phyloP scores from a whole-genome alignment of 2,329 filamentous ascomycete genomes.

The Xylaria polymorpha region DNA sequence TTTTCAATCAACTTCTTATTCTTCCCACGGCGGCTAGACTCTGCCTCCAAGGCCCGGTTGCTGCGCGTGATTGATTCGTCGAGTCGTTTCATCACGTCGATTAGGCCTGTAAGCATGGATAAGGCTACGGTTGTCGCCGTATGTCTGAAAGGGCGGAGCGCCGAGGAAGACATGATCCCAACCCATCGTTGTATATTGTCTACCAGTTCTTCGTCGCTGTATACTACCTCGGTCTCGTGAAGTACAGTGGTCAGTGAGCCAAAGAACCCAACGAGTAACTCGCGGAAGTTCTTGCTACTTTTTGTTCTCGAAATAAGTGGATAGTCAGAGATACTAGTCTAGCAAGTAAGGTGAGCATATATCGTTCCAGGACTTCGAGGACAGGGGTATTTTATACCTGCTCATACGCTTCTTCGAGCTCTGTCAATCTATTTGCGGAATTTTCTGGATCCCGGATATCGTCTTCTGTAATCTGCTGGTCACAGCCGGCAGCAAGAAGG shows the following conservation, averaged over 20 bases:
- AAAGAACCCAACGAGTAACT: conserved; percentile 83
- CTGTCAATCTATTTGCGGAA: conserved; percentile 78
- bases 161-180: conserved; percentile 87
- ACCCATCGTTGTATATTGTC: conserved; percentile 94
- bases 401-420: conserved; percentile 90
- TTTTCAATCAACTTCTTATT: conserved; percentile 83
- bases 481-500: conserved; percentile 80
- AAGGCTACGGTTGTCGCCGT: conserved; percentile 89
- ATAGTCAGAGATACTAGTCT: conserved; percentile 80
- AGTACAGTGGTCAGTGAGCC: conserved; percentile 78
- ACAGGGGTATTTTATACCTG: conserved; percentile 65
- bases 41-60: conserved; percentile 81
- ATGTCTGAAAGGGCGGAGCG: conserved; percentile 89
- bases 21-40: conserved; percentile 75
- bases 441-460: conserved; percentile 93
- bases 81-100: conserved; percentile 76
- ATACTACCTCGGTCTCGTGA: conserved; percentile 84
- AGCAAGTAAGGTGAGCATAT: conserved; percentile 63
- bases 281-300: conserved; percentile 80
- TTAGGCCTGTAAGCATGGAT: conserved; percentile 81
- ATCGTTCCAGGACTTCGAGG: background rate
- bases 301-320: conserved; percentile 87
- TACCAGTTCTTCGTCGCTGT: conserved; percentile 79
- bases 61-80: conserved; percentile 78
- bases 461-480: conserved; percentile 79